Evolutionary conservation across 139 green algal genomes (phyloP), one percentile per base, ranked within the genome.

Genomic region (Chlorella sorokiniana): DNA sequence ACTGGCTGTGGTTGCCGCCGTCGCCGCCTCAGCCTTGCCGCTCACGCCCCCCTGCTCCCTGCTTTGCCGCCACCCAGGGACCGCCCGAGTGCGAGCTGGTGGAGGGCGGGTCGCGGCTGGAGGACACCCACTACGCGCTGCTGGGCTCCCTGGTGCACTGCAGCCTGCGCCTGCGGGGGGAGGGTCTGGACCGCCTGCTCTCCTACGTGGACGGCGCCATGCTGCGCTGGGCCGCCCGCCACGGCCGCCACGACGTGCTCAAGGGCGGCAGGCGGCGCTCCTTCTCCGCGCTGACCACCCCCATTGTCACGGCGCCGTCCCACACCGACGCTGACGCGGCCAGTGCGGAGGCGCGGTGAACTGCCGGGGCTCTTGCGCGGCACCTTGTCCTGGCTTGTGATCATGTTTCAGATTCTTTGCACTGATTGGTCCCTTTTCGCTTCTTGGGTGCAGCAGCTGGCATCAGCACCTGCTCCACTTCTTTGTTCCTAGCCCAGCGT

Each of bases 181-280:
- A 81, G 31, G 16, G 90, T 52, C 33, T 69, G 83, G 42, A 90
- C 59, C 54, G 86, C 64, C 29, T 78, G 82, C 25, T 86, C 40
- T 29, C 67, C 45, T 61, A 91, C 87, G 37, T 80, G n/a, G 45
- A 91, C 65, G 22, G 67, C 7, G 77, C 77, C 14, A 67, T 82
- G 64, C 63, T 48, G 62, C 77, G 77, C 23, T 82, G 77, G 77
- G 77, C 77, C 0, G 77, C 77, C 14, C 64, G 45, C 9, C 35
- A 29, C 25, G 77, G 77, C 40, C 77, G 77, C 4, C 76, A 82
- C 33, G 64, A 75, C 3, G 77, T 75, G 35, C 61, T 82, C 44
- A 56, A 56, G 48, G 48, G 48, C 48, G 48, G 48, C 48, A 56
- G 14, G 48, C 48, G 48, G 48, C 48, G 16, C 14, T 56, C 48